phyloP scores from a whole-genome alignment of 2,329 filamentous ascomycete species.

The Paecilomyces formosus region DNA sequence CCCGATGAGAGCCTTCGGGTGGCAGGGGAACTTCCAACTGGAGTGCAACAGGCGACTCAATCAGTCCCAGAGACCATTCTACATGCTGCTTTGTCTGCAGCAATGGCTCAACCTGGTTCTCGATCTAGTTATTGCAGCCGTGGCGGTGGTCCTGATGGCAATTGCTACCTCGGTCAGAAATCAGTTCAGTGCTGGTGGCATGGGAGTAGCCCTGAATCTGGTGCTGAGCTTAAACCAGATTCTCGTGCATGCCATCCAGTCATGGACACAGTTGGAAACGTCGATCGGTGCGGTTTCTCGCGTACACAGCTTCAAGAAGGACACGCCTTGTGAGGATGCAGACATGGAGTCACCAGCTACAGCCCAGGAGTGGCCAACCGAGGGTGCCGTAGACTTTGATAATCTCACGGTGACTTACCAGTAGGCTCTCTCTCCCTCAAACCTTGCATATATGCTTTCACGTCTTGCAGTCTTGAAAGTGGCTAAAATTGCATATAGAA shows the following conservation, averaged over 20 bases:
- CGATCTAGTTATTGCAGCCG: background rate
- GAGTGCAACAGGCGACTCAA: no score
- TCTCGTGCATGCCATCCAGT: conserved; percentile 34
- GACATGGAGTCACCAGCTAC: background rate
- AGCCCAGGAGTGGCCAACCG: background rate
- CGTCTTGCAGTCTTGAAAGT: no score
- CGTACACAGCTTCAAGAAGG: background rate
- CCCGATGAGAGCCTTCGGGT: background rate
- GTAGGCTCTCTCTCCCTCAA: no score
- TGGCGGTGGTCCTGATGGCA: conserved; percentile 5
- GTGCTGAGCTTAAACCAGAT: conserved; percentile 40
- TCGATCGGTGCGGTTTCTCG: conserved; percentile 44
- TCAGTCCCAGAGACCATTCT: no score
- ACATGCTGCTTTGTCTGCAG: no score
- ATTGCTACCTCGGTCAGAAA: conserved; percentile 11
- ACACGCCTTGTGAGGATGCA: background rate
- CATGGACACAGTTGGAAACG: conserved; percentile 49
- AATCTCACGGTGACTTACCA: background rate
- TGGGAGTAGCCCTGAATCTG: conserved; percentile 41
- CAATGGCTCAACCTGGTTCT: no score
- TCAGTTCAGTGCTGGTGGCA: conserved; percentile 29
- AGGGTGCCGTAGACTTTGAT: background rate
- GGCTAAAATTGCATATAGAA: no score
- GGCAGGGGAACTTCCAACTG: background rate
- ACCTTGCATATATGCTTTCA: no score